Base-by-base conservation (phyloP, 345 rosid species). In the Citrus australasica region DNA sequence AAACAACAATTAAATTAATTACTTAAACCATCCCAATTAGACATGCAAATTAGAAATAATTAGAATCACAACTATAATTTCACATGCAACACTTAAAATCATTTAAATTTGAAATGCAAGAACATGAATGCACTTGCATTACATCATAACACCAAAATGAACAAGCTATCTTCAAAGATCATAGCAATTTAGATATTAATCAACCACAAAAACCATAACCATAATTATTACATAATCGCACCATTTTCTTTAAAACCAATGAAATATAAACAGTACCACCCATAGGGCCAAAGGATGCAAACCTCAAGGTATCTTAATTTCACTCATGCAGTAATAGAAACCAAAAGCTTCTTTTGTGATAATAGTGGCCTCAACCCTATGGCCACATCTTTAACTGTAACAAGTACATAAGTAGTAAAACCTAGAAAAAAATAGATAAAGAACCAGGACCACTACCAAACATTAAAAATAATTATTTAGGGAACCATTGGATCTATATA, bases 271-370 rank as follows among this genome's bases (percentile, higher is more conserved):
- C 3, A 37, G 1, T 37, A 21, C 33, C 17, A 9, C 1, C 6
- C 5, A 28, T 37, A 56, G 24, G 51, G 9, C 53, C 55, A 1
- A 65, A 63, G 73, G 55, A 59, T 42, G 75, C 79, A 84, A 83
- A 93, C 99, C 91, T 91, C 89, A 79, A 94, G 85, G 81, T 96
- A 97, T 73, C 88, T 90, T 88, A 94, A 75, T 78, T 87, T 92
- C 7, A 88, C 81, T 77, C 98, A 97, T 6, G 95, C 97, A 76
- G 90, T 97, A 84, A 94, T 86, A 5, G 95, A 96, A 83, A 96
- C 97, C 83, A 90, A 81, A 85, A 94, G 92, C 86, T 92, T 87
- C 61, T 84, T 79, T 85, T 88, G 82, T 7, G 95, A 85, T 64
- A 96, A 88, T 69, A 80, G 61, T 1, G 97, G 91, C 76, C 74